Conservation (phyloP, 129 eudicot genomes). For the Tagetes patula region DNA sequence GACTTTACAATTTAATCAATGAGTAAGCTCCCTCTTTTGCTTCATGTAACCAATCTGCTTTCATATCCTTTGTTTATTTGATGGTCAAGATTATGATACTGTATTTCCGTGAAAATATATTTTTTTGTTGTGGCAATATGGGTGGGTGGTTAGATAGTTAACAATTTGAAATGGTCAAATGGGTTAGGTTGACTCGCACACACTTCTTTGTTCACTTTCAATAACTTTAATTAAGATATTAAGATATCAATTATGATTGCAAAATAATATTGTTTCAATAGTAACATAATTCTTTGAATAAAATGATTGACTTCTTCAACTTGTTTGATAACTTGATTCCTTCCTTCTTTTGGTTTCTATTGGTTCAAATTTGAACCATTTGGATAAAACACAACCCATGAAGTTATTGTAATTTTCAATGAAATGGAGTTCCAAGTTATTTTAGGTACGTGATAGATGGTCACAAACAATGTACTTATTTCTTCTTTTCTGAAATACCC, state of each 20-base stretch:
- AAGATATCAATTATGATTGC: no score
- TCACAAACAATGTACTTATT: conserved; percentile 6
- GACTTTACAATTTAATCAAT: conserved; percentile 59
- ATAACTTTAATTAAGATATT: no score
- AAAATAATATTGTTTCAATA: no score
- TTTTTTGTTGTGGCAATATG: neutral
- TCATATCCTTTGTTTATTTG: neutral
- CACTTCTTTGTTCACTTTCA: neutral
- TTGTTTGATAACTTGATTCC: no score
- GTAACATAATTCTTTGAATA: no score
- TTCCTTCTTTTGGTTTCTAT: no score
- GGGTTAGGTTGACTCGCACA: neutral
- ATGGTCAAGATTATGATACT: neutral
- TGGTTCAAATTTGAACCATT: no score
- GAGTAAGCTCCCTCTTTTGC: conserved; percentile 49
- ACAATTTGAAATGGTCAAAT: neutral
- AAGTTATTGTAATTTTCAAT: no score
- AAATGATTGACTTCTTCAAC: no score
- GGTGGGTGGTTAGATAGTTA: neutral
- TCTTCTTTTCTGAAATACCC: conserved; percentile 24
- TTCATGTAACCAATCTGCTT: conserved; percentile 4
- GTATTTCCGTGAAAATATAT: neutral
- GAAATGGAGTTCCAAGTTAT: neutral
- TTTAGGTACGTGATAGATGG: neutral
- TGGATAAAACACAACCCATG: no score